phyloP scores from a whole-genome alignment of 352 stramenopile genomes.

The Phytophthora syringae region DNA sequence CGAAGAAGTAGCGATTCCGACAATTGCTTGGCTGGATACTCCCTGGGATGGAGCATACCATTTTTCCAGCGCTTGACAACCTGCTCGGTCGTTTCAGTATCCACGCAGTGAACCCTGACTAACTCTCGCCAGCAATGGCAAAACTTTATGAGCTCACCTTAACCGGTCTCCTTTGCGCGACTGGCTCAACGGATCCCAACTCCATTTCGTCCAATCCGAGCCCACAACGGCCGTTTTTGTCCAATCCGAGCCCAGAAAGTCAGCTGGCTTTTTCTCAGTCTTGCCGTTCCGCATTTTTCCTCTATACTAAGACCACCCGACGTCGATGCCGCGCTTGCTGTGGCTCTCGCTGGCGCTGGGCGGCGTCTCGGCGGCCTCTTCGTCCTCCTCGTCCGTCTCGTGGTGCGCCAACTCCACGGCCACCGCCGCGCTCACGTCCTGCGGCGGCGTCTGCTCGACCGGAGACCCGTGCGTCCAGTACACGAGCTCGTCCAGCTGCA shows the following conservation, averaged over 20 bases:
- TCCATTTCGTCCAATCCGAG: no score
- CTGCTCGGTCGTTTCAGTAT: neutral
- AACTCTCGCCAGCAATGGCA: neutral
- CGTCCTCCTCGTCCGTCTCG: constrained; percentile 35
- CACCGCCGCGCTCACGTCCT: constrained; percentile 56
- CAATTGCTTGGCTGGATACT: neutral
- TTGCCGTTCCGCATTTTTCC: constrained; percentile 20
- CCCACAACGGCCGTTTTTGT: no score
- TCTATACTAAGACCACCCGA: neutral
- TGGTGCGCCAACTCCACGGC: constrained; percentile 56
- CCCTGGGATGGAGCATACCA: neutral
- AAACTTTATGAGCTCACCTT: no score
- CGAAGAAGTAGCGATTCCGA: no score
- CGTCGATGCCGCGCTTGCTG: constrained; percentile 21
- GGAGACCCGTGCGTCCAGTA: constrained; percentile 75
- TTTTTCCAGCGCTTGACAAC: neutral
- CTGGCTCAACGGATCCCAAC: neutral
- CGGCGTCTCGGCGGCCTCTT: constrained; percentile 20
- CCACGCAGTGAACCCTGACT: neutral
- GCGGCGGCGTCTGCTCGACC: constrained; percentile 39
- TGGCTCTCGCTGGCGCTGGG: constrained; percentile 3
- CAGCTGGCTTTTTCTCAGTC: constrained; percentile 29
- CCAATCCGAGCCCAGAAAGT: constrained; percentile 7
- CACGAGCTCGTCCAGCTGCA: constrained; percentile 49
- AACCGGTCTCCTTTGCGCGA: neutral